A percentile compares a stretch with the other conserved stretches of the same genome.
These are phyloP conservation scores for Macrolepiota albuminosa DNA, from an alignment of 768 basidiomycete genomes.

Conservation along the genomic window DNA sequence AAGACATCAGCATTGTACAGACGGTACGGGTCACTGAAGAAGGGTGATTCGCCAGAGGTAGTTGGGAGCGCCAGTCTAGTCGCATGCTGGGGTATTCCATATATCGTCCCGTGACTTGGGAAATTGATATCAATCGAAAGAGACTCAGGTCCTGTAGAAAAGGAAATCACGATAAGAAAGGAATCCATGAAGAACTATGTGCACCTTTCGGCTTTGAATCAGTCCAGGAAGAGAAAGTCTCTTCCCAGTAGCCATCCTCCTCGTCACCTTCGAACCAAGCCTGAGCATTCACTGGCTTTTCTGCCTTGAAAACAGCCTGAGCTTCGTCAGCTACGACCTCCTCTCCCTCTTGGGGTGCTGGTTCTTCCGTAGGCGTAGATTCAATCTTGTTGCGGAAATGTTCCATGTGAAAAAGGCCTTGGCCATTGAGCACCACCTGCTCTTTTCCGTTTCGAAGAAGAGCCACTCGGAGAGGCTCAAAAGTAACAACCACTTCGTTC, in stretches of 20 bases:
- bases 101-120: slow-evolving; percentile 87
- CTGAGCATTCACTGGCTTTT: slow-evolving; percentile 41
- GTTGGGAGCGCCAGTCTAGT: slow-evolving; percentile 84
- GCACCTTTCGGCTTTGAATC: slow-evolving; percentile 95
- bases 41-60: slow-evolving; percentile 73
- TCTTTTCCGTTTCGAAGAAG: slow-evolving; percentile 72
- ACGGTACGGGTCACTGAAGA: slow-evolving; percentile 88
- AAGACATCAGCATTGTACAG: slow-evolving; percentile 96
- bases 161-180: not conserved
- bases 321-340: slow-evolving; percentile 31
- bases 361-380: slow-evolving; percentile 38
- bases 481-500: slow-evolving; percentile 64
- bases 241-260: slow-evolving; percentile 88
- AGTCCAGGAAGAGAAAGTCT: slow-evolving; percentile 80
- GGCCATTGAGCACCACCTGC: slow-evolving; percentile 86
- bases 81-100: slow-evolving; percentile 96
- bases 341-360: slow-evolving; percentile 39
- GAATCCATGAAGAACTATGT: not conserved
- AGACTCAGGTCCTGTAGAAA: slow-evolving; percentile 84
- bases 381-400: slow-evolving; percentile 76
- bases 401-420: slow-evolving; percentile 94
- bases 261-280: slow-evolving; percentile 88
- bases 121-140: slow-evolving; percentile 90
- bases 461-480: slow-evolving; percentile 71
- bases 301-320: slow-evolving; percentile 49